Evolutionary conservation across 805 yeast species (phyloP), one percentile per base, ranked within the genome.

Genomic region (Candida nanaspora): DNA sequence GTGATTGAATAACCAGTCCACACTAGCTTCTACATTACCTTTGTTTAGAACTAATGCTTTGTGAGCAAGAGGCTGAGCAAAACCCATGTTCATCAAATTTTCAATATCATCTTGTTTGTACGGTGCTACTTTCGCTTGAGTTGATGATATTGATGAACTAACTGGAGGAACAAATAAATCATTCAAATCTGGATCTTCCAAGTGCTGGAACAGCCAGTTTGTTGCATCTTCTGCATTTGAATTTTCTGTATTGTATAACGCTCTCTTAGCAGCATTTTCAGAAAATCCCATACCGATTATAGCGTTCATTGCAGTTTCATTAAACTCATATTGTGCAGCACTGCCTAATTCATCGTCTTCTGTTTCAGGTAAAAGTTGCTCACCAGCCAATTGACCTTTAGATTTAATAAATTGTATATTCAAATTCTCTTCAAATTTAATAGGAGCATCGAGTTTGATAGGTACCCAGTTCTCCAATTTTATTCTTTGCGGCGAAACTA

Each of bases 381-480:
- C 81, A 3, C 50, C 67, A 0, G 55, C 55, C 21, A 63, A 63
- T 27, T 68, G 59, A 1, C 74, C 79, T 1, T 61, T 56, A 0
- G 79, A 60, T 18, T 54, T 43, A 43, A 63, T 74, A 1, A 50
- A 45, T 2, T 67, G 58, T 2, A 91, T 45, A 44, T 73, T 68
- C 33, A 83, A 50, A 27, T 22, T 8, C 33, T 59, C 55, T 41
- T 70, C 63, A 55, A 55, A 77, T 47, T 38, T 60, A 13, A 91
- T 69, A 2, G 94, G 94, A 5, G 82, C 85, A 45, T 79, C 82
- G 1, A 85, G 70, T 57, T 93, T 93, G 0, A 76, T 68, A 0
- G 98, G 97, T 2, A 80, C 83, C 98, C 97, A 93, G 53, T 87
- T 86, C 34, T 80, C 84, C 29, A 94, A 63, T 46, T 82, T 79